Evolutionary conservation across 805 yeast species (phyloP).

Genomic region (Teunomyces aglyptinius): DNA sequence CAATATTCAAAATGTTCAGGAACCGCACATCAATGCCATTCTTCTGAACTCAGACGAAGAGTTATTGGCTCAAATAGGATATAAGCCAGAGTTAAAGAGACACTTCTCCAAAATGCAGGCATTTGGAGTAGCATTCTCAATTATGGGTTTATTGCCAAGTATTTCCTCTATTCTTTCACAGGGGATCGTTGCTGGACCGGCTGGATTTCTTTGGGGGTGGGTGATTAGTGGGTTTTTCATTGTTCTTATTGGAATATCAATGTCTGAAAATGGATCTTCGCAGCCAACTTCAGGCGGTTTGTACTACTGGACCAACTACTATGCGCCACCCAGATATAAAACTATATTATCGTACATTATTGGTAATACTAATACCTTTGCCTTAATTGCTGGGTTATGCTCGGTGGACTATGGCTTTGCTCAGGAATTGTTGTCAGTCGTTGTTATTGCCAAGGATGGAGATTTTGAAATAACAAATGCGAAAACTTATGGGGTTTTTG

Average conservation of each 20-base stretch:
- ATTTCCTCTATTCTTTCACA: slow-evolving; percentile 54
- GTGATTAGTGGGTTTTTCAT: slow-evolving; percentile 56
- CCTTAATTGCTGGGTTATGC: slow-evolving; percentile 63
- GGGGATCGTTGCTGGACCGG: slow-evolving; percentile 63
- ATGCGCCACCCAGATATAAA: slow-evolving; percentile 54
- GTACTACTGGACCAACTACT: slow-evolving; percentile 66
- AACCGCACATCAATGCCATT: slow-evolving; percentile 22
- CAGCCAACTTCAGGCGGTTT: slow-evolving; percentile 77
- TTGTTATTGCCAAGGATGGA: slow-evolving; percentile 53
- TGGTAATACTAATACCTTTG: slow-evolving; percentile 67
- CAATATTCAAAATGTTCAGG: slow-evolving; percentile 29
- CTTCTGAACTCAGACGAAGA: slow-evolving; percentile 22
- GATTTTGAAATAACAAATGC: slow-evolving; percentile 53
- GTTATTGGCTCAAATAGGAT: slow-evolving; percentile 57
- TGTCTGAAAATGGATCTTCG: slow-evolving; percentile 67
- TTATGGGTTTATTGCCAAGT: slow-evolving; percentile 69
- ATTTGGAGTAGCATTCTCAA: slow-evolving; percentile 69
- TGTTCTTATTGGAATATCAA: slow-evolving; percentile 56
- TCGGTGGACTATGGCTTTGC: slow-evolving; percentile 72
- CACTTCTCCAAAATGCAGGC: slow-evolving; percentile 60
- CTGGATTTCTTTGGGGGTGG: slow-evolving; percentile 75
- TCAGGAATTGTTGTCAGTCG: slow-evolving; percentile 56
- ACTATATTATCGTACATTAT: slow-evolving; percentile 58
- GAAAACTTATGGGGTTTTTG: slow-evolving; percentile 62
- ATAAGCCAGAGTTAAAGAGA: slow-evolving; percentile 65